phyloP scores from a whole-genome alignment of 139 green algal genomes.

The Volvox africanus region DNA sequence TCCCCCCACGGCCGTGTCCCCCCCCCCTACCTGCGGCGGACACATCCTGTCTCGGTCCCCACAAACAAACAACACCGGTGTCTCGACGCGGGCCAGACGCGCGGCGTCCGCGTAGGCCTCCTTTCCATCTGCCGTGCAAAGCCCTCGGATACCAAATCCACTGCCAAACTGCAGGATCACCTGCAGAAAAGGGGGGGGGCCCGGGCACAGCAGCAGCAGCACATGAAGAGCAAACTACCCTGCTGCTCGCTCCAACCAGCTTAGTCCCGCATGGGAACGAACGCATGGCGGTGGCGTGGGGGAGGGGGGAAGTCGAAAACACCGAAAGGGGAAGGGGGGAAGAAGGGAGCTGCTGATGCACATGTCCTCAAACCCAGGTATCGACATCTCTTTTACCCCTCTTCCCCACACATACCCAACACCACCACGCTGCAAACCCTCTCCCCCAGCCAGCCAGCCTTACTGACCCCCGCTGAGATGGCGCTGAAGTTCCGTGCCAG shows the following conservation, averaged over 20 bases:
- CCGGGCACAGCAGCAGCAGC: too few relatives aligned
- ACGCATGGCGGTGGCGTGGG: too few relatives aligned
- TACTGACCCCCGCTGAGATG: constrained; percentile 56
- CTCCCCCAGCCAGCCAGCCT: not conserved
- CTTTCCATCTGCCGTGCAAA: constrained; percentile 44
- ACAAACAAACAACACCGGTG: constrained; percentile 59
- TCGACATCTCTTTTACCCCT: not conserved
- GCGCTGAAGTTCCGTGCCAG: constrained; percentile 65
- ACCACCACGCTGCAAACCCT: not conserved
- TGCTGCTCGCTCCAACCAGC: too few relatives aligned
- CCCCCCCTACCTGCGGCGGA: constrained; percentile 52
- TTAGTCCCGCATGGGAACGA: too few relatives aligned
- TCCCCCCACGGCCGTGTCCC: not conserved
- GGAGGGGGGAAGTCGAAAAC: too few relatives aligned
- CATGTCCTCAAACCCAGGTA: too few relatives aligned
- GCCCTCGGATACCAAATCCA: constrained; percentile 47
- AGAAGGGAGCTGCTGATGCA: too few relatives aligned
- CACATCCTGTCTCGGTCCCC: constrained; percentile 73
- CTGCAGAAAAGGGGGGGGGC: not conserved
- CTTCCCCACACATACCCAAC: not conserved
- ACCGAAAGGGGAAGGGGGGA: too few relatives aligned
- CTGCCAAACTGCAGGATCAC: constrained; percentile 48
- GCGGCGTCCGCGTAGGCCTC: constrained; percentile 48
- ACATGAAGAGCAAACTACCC: too few relatives aligned
- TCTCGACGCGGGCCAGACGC: constrained; percentile 44